phyloP scores from a whole-genome alignment of 1,139 yeast genomes.

The Kazachstania sp. region DNA sequence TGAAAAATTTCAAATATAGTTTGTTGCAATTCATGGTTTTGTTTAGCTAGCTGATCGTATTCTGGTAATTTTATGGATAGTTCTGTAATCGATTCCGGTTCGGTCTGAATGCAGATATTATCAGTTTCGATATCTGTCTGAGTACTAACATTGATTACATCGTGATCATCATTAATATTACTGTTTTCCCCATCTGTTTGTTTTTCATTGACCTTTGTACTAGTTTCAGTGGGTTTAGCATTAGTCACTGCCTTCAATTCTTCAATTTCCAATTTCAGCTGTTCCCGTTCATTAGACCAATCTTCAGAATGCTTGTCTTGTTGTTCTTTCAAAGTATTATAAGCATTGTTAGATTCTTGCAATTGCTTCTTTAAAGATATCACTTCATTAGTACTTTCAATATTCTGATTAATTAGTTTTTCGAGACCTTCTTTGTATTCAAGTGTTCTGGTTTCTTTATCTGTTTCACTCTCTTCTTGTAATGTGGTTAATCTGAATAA shows the following conservation, averaged over 20 bases:
- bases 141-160: background rate
- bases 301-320: background rate
- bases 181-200: background rate
- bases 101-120: background rate
- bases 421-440: background rate
- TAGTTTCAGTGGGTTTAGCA: background rate
- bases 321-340: background rate
- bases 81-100: too few relatives aligned
- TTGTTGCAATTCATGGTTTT: background rate
- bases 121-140: background rate
- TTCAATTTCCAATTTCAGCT: background rate
- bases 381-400: slow-evolving; percentile 7
- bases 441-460: background rate
- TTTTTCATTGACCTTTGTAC: background rate
- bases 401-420: background rate
- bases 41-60: background rate
- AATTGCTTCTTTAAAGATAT: slow-evolving; percentile 9
- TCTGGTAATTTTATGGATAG: too few relatives aligned
- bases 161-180: background rate
- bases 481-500: slow-evolving; percentile 18
- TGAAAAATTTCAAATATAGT: slow-evolving; percentile 28
- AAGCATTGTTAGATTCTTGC: slow-evolving; percentile 6
- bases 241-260: background rate
- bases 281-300: background rate
- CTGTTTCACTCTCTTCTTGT: background rate